Conservation (phyloP, 352 stramenopile species). For the Phytophthora tubulina region DNA sequence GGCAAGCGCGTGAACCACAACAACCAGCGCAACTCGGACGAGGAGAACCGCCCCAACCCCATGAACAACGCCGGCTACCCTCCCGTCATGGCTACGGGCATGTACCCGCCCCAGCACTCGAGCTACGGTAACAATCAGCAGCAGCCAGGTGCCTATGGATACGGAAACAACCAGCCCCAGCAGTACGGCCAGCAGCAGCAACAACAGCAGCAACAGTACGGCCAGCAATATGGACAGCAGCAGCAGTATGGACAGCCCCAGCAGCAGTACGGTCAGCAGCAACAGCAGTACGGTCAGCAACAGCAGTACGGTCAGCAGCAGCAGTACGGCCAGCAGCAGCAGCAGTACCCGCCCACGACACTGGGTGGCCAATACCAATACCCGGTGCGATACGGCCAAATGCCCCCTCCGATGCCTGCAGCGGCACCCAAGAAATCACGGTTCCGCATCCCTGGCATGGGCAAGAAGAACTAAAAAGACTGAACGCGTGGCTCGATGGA, state of each 20-base stretch:
- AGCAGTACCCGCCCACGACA: conserved; percentile 43
- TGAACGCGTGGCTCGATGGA: conserved; percentile 28
- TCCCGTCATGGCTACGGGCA: conserved; percentile 54
- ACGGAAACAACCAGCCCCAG: conserved; percentile 40
- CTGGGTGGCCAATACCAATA: conserved; percentile 64
- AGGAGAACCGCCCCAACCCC: conserved; percentile 60
- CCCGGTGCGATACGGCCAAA: conserved; percentile 60
- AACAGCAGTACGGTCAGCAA: conserved; percentile 32
- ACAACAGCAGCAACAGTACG: conserved; percentile 26
- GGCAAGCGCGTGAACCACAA: conserved; percentile 51
- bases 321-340: conserved; percentile 26
- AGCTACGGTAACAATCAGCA: conserved; percentile 43
- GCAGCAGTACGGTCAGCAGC: conserved; percentile 23
- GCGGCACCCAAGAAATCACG: conserved; percentile 72
- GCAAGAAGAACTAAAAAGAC: conserved; percentile 81
- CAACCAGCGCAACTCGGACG: conserved; percentile 65
- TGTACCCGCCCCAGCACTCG: conserved; percentile 69
- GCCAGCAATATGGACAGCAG: conserved; percentile 21
- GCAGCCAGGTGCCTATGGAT: conserved; percentile 40
- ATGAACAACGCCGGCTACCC: conserved; percentile 51
- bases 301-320: conserved; percentile 40
- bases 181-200: conserved; percentile 25
- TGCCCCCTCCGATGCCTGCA: conserved; percentile 61
- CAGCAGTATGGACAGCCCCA: conserved; percentile 21
- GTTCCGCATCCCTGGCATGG: conserved; percentile 71